Evolutionary conservation across 73 alveolate species (phyloP).

Genomic region (Symbiodinium pilosum): DNA sequence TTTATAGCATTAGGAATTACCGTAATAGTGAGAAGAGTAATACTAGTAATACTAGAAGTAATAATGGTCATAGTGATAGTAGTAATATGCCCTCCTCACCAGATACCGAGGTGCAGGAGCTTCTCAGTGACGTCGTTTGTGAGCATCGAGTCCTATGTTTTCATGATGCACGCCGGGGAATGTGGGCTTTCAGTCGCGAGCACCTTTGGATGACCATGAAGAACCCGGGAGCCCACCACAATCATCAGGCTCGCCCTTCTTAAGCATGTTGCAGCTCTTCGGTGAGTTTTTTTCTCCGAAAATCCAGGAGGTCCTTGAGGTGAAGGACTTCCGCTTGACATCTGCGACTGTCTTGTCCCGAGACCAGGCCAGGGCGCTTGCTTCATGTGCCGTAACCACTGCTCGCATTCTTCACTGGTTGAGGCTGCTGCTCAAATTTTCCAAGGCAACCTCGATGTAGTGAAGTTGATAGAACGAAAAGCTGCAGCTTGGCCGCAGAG

Average conservation of each 20-base stretch:
- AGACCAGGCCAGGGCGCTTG: conserved; percentile 1
- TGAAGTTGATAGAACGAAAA: background rate
- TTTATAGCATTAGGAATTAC: too few species aligned
- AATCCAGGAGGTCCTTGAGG: conserved; percentile 46
- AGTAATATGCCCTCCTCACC: too few species aligned
- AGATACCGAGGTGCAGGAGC: conserved; percentile 76
- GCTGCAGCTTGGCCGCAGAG: background rate
- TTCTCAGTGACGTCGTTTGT: conserved; percentile 33
- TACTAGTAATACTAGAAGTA: too few species aligned
- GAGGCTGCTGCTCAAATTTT: background rate
- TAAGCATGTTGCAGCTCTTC: background rate
- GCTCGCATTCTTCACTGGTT: background rate
- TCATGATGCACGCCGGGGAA: conserved; percentile 18
- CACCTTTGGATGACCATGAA: conserved; percentile 82
- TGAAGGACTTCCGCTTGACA: conserved; percentile 37
- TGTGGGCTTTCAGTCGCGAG: conserved; percentile 34
- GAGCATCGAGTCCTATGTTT: conserved; percentile 87
- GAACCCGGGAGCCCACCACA: conserved; percentile 52
- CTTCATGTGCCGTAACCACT: too few species aligned
- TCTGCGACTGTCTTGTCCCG: conserved; percentile 48
- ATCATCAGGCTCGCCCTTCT: conserved; percentile 52
- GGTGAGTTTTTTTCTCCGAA: background rate
- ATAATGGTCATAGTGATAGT: too few species aligned
- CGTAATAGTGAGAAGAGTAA: too few species aligned
- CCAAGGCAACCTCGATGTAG: background rate